These are phyloP conservation scores for Candida ponderosae DNA, from an alignment of 805 yeast genomes.

Conservation along the genomic window DNA sequence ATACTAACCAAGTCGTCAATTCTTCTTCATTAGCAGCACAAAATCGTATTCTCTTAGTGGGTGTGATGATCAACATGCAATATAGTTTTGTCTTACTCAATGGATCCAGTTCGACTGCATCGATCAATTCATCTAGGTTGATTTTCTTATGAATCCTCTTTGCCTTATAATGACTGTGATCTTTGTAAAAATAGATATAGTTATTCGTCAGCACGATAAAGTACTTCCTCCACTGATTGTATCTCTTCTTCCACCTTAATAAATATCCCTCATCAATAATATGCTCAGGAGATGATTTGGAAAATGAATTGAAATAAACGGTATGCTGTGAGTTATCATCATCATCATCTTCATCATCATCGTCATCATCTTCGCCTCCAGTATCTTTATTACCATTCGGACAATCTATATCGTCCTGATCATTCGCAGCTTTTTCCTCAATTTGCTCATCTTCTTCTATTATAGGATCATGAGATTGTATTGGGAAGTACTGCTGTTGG, in stretches of 20 bases:
- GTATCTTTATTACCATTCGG: no score
- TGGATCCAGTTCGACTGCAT: conserved; percentile 44
- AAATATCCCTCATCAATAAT: conserved; percentile 34
- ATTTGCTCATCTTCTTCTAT: not conserved
- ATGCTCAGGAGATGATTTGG: conserved; percentile 22
- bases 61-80: conserved; percentile 41
- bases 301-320: conserved; percentile 17
- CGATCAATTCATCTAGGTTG: conserved; percentile 28
- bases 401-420: no score
- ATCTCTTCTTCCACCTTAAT: conserved; percentile 30
- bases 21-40: conserved; percentile 38
- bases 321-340: conserved; percentile 3
- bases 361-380: not conserved
- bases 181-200: conserved; percentile 33
- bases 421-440: no score
- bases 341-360: conserved; percentile 2
- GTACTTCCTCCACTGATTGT: conserved; percentile 40
- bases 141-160: conserved; percentile 22
- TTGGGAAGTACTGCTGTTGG: not conserved
- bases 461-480: no score
- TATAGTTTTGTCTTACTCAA: conserved; percentile 32
- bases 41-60: conserved; percentile 34
- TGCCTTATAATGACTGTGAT: conserved; percentile 11
- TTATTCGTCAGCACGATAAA: conserved; percentile 35
- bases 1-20: conserved; percentile 39